These are phyloP conservation scores for Mortierella sp. DNA, from an alignment of 371 early-diverging fungal species.

Conservation along the genomic window DNA sequence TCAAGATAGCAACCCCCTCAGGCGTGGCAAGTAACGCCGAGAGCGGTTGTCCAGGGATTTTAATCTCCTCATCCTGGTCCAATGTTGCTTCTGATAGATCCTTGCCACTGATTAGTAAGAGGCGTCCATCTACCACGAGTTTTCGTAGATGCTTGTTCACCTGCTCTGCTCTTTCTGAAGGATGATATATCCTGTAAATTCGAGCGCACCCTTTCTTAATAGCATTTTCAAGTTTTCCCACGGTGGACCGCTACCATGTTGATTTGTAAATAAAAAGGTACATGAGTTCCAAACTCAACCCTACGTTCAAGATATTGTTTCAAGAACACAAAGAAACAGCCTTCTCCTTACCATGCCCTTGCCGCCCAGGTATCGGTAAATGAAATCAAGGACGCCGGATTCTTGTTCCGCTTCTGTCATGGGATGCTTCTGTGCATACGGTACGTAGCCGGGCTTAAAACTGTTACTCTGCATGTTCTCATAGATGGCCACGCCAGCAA, in stretches of 20 bases:
- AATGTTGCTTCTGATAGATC: not conserved
- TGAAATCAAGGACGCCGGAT: slow-evolving; percentile 10
- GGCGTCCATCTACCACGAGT: slow-evolving; percentile 4
- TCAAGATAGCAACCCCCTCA: slow-evolving; percentile 11
- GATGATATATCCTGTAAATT: slow-evolving; percentile 29
- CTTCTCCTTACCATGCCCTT: slow-evolving; percentile 26
- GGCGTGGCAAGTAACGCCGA: slow-evolving; percentile 4
- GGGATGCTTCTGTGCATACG: slow-evolving; percentile 28
- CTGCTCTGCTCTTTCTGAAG: slow-evolving; percentile 9
- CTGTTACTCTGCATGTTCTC: slow-evolving; percentile 25
- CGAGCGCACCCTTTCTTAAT: slow-evolving; percentile 23
- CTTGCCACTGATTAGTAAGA: not conserved
- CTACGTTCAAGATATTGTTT: not conserved
- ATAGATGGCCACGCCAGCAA: slow-evolving; percentile 42
- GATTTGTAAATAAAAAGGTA: not conserved
- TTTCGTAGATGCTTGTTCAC: not conserved
- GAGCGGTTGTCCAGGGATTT: not conserved
- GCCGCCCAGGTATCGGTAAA: slow-evolving; percentile 8
- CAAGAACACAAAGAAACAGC: not conserved
- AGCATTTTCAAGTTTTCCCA: slow-evolving; percentile 6
- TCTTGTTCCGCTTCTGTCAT: slow-evolving; percentile 21
- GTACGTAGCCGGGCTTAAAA: slow-evolving; percentile 12
- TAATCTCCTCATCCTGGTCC: not conserved
- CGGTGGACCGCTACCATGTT: slow-evolving; percentile 1
- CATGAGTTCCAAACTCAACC: not conserved